A percentile compares a stretch with the other conserved stretches of the same genome.
These are phyloP conservation scores for Sesbania bispinosa DNA, from an alignment of 306 rosid genomes.

Conservation along the genomic window DNA sequence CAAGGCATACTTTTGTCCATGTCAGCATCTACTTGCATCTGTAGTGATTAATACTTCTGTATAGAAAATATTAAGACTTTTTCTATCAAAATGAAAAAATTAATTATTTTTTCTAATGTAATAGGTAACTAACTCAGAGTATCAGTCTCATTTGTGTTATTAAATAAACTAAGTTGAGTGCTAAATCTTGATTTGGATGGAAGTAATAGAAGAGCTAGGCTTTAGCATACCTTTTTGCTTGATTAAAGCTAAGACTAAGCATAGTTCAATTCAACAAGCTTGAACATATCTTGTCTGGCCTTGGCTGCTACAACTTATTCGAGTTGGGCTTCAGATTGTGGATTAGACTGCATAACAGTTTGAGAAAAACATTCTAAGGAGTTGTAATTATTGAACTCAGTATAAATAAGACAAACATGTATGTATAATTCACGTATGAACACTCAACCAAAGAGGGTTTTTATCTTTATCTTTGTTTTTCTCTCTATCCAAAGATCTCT, in stretches of 20 bases:
- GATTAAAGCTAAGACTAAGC: not conserved
- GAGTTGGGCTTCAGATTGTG: not conserved
- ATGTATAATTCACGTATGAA: not conserved
- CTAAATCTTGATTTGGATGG: not conserved
- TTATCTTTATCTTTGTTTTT: not conserved
- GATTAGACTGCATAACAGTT: not conserved
- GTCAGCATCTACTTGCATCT: not conserved
- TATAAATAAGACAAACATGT: not conserved
- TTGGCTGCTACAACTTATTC: not conserved
- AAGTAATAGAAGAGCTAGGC: not conserved
- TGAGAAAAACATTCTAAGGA: not conserved
- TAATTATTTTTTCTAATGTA: not conserved
- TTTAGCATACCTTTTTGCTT: not conserved
- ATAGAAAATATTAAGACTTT: too few relatives aligned
- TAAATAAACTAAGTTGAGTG: not conserved
- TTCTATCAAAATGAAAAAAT: not conserved
- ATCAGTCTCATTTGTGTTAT: not conserved
- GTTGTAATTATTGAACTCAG: not conserved
- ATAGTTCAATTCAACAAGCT: not conserved
- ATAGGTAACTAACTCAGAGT: not conserved
- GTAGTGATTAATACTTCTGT: too few relatives aligned
- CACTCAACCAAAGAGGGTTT: not conserved
- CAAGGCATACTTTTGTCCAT: not conserved
- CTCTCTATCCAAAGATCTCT: not conserved
- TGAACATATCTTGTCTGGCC: not conserved